Evolutionary conservation across 768 basidiomycete species (phyloP).

Genomic region (Mycena chlorophos): DNA sequence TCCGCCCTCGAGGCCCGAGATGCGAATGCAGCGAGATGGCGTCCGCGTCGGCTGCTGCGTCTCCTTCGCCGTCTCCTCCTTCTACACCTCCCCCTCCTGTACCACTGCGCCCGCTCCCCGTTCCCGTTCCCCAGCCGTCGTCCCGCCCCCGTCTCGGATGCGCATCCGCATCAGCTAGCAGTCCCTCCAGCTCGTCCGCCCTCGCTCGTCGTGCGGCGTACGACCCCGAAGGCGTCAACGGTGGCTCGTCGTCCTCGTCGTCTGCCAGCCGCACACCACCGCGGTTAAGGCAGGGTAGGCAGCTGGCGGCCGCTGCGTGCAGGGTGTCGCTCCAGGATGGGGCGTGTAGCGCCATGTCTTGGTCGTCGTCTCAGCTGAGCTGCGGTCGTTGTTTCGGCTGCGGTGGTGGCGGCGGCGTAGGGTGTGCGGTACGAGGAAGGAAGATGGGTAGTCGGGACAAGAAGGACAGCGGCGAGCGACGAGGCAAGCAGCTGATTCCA

Average conservation of each 20-base stretch:
- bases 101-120: no score
- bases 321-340: conserved; percentile 18
- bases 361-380: no score
- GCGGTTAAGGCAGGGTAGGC: conserved; percentile 4
- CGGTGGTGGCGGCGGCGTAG: no score
- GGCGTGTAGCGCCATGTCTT: not conserved
- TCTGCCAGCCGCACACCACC: not conserved
- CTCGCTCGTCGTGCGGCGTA: conserved; percentile 10
- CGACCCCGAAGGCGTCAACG: not conserved
- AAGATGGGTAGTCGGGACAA: no score
- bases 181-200: conserved; percentile 18
- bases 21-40: conserved; percentile 20
- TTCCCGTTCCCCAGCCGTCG: not conserved
- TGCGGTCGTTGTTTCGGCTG: no score
- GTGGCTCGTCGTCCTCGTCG: not conserved
- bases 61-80: not conserved
- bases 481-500: no score
- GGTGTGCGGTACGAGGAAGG: no score
- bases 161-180: conserved; percentile 6
- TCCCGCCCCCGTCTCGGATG: not conserved
- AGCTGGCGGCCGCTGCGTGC: conserved; percentile 2
- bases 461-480: no score
- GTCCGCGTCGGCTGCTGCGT: conserved; percentile 16
- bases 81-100: no score
- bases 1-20: conserved; percentile 13